Conservation (phyloP, 805 yeast species). For the Metschnikowia gelsemii region DNA sequence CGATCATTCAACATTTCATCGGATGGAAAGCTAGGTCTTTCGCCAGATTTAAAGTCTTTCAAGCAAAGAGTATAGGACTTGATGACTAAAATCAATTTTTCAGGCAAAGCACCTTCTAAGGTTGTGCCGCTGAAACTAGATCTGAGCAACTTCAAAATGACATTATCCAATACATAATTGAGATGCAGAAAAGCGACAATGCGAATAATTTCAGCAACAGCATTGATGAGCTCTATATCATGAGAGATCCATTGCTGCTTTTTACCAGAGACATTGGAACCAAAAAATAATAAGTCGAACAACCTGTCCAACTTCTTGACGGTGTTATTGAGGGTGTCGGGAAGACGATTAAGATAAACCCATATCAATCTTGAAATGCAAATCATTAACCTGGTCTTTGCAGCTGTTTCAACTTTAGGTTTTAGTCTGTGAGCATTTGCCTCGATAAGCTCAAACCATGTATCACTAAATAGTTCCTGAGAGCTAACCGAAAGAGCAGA, state of each 20-base stretch:
- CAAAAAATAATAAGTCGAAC: constrained; percentile 55
- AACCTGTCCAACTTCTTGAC: constrained; percentile 72
- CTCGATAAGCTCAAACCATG: constrained; percentile 75
- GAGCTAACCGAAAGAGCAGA: constrained; percentile 81
- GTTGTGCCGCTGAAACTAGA: constrained; percentile 55
- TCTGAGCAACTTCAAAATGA: constrained; percentile 67
- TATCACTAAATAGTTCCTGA: constrained; percentile 62
- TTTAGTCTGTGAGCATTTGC: constrained; percentile 58
- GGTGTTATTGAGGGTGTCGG: constrained; percentile 87
- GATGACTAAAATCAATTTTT: constrained; percentile 66
- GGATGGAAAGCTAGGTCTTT: constrained; percentile 74
- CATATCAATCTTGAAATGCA: constrained; percentile 76
- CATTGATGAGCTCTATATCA: constrained; percentile 59
- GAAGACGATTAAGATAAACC: constrained; percentile 84
- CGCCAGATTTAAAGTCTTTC: constrained; percentile 53
- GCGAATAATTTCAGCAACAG: constrained; percentile 72
- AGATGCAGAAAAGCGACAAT: constrained; percentile 76
- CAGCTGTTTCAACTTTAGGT: constrained; percentile 53
- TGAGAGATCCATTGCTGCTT: constrained; percentile 77
- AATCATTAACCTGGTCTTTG: constrained; percentile 56
- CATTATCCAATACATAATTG: constrained; percentile 76
- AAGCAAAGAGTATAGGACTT: constrained; percentile 71
- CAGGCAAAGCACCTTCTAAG: constrained; percentile 66
- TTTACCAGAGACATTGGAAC: constrained; percentile 36
- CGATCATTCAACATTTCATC: constrained; percentile 41